Percentiles rank a stretch among this genome's conserved stretches.
phyloP scores from a whole-genome alignment of 352 stramenopile species.

The Pythium coloratum region DNA sequence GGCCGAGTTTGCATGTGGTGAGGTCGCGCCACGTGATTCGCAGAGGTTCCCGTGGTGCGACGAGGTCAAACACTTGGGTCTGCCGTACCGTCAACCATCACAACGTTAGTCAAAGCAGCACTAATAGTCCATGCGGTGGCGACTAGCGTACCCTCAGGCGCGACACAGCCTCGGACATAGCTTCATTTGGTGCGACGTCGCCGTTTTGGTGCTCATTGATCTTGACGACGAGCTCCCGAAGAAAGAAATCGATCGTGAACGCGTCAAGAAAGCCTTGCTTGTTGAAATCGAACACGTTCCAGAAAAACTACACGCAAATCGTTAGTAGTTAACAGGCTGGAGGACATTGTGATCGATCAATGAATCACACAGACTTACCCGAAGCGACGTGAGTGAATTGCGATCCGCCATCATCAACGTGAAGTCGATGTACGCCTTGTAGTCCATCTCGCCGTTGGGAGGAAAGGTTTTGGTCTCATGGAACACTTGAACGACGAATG shows the following conservation, averaged over 20 bases:
- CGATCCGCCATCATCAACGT: conserved; percentile 51
- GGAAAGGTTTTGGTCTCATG: conserved; percentile 46
- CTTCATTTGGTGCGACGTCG: conserved; percentile 15
- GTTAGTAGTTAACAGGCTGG: too few relatives aligned
- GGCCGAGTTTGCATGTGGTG: conserved; percentile 47
- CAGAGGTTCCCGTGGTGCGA: conserved; percentile 37
- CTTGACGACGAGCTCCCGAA: conserved; percentile 57
- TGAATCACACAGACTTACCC: conserved; percentile 29
- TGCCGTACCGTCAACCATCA: conserved; percentile 10
- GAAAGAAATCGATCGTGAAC: conserved; percentile 63
- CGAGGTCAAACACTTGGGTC: conserved; percentile 66
- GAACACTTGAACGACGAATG: conserved; percentile 59
- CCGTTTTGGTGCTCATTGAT: conserved; percentile 34
- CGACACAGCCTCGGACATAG: not conserved
- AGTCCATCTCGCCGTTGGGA: conserved; percentile 55
- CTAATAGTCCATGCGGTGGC: too few relatives aligned
- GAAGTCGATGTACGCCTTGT: conserved; percentile 64
- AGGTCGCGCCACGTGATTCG: conserved; percentile 66
- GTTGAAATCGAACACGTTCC: conserved; percentile 63
- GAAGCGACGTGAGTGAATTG: conserved; percentile 35
- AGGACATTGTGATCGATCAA: too few relatives aligned
- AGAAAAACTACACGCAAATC: conserved; percentile 52
- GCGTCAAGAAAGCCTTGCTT: conserved; percentile 63
- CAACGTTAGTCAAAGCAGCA: too few relatives aligned
- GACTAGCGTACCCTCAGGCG: conserved; percentile 35